A percentile compares a stretch with the other conserved stretches of the same genome.
Conservation (phyloP, 1,284 basidiomycete genomes). For the Ceratobasidium papillatum region DNA sequence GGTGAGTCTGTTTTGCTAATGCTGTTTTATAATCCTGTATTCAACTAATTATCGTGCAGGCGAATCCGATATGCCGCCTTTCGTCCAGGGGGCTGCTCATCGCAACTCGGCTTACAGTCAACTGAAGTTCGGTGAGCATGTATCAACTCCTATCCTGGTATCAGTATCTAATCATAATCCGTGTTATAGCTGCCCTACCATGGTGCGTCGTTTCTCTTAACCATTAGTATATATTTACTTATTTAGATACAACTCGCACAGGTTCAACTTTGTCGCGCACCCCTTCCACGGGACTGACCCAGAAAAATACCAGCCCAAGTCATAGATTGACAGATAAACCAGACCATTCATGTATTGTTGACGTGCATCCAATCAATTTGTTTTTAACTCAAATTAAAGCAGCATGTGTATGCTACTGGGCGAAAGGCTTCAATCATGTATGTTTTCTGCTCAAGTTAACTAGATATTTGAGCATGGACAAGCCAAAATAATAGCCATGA, state of each 20-base stretch:
- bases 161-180: too few relatives aligned
- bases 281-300: constrained; percentile 85
- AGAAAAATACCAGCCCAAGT: constrained; percentile 67
- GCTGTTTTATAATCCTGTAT: background rate
- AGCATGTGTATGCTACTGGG: background rate
- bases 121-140: constrained; percentile 85
- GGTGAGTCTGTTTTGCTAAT: constrained; percentile 62
- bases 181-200: constrained; percentile 66
- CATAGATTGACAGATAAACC: background rate
- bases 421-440: too few relatives aligned
- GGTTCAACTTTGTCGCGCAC: constrained; percentile 94
- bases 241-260: constrained; percentile 50
- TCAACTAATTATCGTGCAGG: constrained; percentile 1
- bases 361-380: constrained; percentile 6
- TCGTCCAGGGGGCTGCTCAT: constrained; percentile 89
- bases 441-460: too few relatives aligned
- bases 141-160: too few relatives aligned
- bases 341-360: background rate
- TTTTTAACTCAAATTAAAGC: background rate
- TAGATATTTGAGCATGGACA: too few relatives aligned
- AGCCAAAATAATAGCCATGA: too few relatives aligned
- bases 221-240: background rate
- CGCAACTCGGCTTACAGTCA: constrained; percentile 94
- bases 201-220: constrained; percentile 59
- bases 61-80: constrained; percentile 72